Percentiles rank a stretch among this genome's conserved stretches.
Conservation (phyloP, 139 green algal species). For the Cymbomonas tetramitiformis region DNA sequence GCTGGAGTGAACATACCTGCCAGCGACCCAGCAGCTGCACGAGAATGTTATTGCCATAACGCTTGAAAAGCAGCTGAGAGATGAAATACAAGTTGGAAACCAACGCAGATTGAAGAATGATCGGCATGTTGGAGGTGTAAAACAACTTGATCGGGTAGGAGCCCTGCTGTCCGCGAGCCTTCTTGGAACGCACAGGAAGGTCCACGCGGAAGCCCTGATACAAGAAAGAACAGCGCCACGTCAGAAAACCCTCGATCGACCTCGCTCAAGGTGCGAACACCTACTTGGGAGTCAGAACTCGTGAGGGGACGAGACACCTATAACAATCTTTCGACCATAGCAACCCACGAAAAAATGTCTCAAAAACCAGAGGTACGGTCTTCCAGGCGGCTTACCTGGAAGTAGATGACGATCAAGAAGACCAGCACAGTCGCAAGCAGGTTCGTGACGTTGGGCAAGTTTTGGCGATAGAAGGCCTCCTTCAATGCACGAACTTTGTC, state of each 20-base stretch:
- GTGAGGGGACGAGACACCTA: neutral
- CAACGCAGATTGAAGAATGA: conserved; percentile 96
- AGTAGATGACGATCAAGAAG: conserved; percentile 97
- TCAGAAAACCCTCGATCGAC: too few species aligned
- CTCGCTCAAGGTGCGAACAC: too few species aligned
- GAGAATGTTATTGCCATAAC: conserved; percentile 81
- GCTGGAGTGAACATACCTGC: too few species aligned
- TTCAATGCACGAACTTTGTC: conserved; percentile 89
- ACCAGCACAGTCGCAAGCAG: conserved; percentile 86
- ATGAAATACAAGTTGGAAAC: conserved; percentile 99
- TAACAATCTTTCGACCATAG: neutral
- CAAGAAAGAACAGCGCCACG: too few species aligned
- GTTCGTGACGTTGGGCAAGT: conserved; percentile 94
- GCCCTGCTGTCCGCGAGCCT: conserved; percentile 53
- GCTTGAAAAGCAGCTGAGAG: conserved; percentile 96
- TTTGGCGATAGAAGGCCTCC: conserved; percentile 93
- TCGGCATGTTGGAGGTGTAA: conserved; percentile 99
- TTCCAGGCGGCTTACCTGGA: too few species aligned
- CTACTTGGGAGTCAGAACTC: neutral
- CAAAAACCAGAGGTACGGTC: neutral
- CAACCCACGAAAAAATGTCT: neutral
- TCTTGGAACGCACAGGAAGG: conserved; percentile 86
- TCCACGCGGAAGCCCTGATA: conserved; percentile 91
- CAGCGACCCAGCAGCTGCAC: conserved; percentile 75
- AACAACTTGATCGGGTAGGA: conserved; percentile 99